These are phyloP conservation scores for Alternaria infectoria DNA, from an alignment of 2,329 filamentous ascomycete genomes.

Conservation along the genomic window DNA sequence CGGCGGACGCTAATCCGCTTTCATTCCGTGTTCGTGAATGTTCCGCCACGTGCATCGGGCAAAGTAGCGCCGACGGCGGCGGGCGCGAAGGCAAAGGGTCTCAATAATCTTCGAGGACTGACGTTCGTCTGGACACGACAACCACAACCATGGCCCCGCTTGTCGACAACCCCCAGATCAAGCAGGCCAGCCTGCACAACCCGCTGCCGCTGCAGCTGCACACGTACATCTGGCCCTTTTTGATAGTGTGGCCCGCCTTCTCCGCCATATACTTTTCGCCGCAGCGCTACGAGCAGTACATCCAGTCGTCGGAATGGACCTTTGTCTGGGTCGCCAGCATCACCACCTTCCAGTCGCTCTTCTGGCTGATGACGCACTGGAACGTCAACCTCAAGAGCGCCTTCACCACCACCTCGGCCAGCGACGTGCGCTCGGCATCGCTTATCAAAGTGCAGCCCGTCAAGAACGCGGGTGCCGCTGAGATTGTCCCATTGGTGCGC, in stretches of 20 bases:
- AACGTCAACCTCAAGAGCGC: slow-evolving; percentile 83
- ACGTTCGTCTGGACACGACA: slow-evolving; percentile 24
- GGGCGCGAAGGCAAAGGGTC: slow-evolving; percentile 19
- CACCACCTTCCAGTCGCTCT: slow-evolving; percentile 82
- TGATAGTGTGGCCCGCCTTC: slow-evolving; percentile 90
- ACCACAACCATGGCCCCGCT: slow-evolving; percentile 61
- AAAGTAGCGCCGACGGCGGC: slow-evolving; percentile 7
- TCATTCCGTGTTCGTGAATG: slow-evolving; percentile 11
- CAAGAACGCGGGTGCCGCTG: slow-evolving; percentile 85
- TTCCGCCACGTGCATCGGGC: slow-evolving; percentile 11
- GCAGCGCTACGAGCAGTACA: slow-evolving; percentile 87
- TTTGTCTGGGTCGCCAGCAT: slow-evolving; percentile 93
- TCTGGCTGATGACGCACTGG: slow-evolving; percentile 98
- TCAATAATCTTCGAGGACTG: slow-evolving; percentile 18
- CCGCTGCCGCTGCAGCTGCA: slow-evolving; percentile 82
- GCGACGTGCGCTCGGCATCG: slow-evolving; percentile 73
- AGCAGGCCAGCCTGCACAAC: slow-evolving; percentile 84
- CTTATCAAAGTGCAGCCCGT: slow-evolving; percentile 93
- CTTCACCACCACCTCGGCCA: slow-evolving; percentile 79
- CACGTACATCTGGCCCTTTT: slow-evolving; percentile 91
- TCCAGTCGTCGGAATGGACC: slow-evolving; percentile 95
- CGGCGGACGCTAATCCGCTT: slow-evolving; percentile 5
- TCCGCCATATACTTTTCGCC: slow-evolving; percentile 83
- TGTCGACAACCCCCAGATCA: slow-evolving; percentile 90
- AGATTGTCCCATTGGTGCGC: slow-evolving; percentile 82